Conservation (phyloP, 305 asterid genomes). For the Rubia occidens region DNA sequence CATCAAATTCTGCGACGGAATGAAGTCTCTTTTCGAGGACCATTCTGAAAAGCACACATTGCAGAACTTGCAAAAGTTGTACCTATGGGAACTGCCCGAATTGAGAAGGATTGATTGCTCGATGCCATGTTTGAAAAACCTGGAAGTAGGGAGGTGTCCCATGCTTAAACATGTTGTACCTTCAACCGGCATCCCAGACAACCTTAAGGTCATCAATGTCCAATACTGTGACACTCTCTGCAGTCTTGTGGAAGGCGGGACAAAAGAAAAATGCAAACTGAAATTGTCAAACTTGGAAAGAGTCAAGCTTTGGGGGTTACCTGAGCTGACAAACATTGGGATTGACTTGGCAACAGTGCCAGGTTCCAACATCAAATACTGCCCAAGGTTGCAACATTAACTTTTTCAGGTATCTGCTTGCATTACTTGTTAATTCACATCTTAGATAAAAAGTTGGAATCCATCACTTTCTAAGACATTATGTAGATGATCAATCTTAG, state of each 20-base stretch:
- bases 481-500: not conserved
- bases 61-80: constrained; percentile 13
- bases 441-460: not conserved
- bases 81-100: constrained; percentile 17
- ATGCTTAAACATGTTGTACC: not conserved
- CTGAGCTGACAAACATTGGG: constrained; percentile 11
- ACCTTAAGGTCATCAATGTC: constrained; percentile 4
- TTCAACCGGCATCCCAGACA: not conserved
- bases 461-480: not conserved
- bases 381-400: constrained; percentile 9
- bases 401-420: not conserved
- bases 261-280: not conserved
- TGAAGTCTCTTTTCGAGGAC: not conserved
- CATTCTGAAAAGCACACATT: not conserved
- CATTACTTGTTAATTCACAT: not conserved
- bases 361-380: not conserved
- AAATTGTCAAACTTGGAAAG: constrained; percentile 1
- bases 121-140: constrained; percentile 8
- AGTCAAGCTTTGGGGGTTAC: constrained; percentile 5
- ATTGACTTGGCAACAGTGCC: constrained; percentile 1
- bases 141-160: constrained; percentile 13
- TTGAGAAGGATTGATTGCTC: not conserved
- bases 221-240: constrained; percentile 2
- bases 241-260: not conserved
- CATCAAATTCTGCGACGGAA: constrained; percentile 7